Evolutionary conservation across 257 asterid species (phyloP).

Genomic region (Ophiorrhiza pumila): DNA sequence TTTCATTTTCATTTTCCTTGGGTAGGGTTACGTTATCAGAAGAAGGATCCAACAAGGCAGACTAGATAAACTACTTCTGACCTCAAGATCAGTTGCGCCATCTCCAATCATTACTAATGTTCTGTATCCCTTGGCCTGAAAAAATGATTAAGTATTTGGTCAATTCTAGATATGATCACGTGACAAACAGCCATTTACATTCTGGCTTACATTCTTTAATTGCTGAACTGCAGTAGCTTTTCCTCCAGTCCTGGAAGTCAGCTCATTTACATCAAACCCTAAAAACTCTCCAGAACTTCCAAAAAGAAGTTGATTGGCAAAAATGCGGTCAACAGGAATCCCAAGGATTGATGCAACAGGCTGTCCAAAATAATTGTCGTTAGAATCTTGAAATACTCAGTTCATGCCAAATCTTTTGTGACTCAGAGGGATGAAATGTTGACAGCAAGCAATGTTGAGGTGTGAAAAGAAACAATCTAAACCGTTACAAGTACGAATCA

Average conservation of each 20-base stretch:
- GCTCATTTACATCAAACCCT: slow-evolving; percentile 76
- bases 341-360: slow-evolving; percentile 84
- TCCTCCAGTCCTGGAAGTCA: slow-evolving; percentile 91
- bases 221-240: slow-evolving; percentile 84
- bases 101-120: slow-evolving; percentile 91
- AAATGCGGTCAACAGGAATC: slow-evolving; percentile 61
- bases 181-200: background rate
- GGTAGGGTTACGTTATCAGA: background rate
- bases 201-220: slow-evolving; percentile 58
- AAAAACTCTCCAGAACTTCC: slow-evolving; percentile 72
- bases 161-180: slow-evolving; percentile 12
- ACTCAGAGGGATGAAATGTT: background rate
- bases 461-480: background rate
- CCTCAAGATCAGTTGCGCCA: slow-evolving; percentile 99
- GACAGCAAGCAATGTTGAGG: background rate
- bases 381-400: slow-evolving; percentile 9
- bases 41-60: background rate
- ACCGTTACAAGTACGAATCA: background rate
- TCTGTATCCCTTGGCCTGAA: slow-evolving; percentile 60
- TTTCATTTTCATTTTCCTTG: background rate
- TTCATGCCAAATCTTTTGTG: background rate
- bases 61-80: slow-evolving; percentile 20
- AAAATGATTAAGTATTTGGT: slow-evolving; percentile 1
- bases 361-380: slow-evolving; percentile 32
- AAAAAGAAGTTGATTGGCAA: slow-evolving; percentile 74